These are phyloP conservation scores for Hypoxylon lenormandii DNA, from an alignment of 495 filamentous ascomycete species.

Conservation along the genomic window DNA sequence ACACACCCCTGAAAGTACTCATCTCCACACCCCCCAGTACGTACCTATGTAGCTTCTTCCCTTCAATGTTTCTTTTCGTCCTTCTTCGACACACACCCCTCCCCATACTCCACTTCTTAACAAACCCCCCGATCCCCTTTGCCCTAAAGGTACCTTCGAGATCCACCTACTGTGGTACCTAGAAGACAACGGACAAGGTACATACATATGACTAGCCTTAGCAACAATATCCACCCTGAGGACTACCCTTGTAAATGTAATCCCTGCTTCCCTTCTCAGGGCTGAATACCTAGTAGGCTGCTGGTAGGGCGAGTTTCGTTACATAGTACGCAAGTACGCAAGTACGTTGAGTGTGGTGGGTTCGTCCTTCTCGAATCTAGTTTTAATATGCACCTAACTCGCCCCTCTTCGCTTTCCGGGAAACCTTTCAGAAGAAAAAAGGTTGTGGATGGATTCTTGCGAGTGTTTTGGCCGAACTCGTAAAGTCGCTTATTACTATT, in stretches of 20 bases:
- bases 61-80: background rate
- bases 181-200: conserved; percentile 24
- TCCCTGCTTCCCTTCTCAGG: conserved; percentile 19
- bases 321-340: conserved; percentile 12
- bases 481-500: conserved; percentile 3
- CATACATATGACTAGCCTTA: conserved; percentile 16
- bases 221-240: conserved; percentile 8
- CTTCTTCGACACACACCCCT: conserved; percentile 23
- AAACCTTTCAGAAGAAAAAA: conserved; percentile 31
- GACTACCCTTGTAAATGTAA: conserved; percentile 7
- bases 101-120: background rate
- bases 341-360: conserved; percentile 28
- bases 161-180: conserved; percentile 6
- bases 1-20: conserved; percentile 13
- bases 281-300: conserved; percentile 37
- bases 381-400: conserved; percentile 49
- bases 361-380: conserved; percentile 44
- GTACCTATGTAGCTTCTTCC: conserved; percentile 13
- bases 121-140: conserved; percentile 8
- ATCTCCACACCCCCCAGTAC: conserved; percentile 7
- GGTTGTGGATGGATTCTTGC: conserved; percentile 42
- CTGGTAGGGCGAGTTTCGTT: conserved; percentile 35
- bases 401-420: conserved; percentile 39
- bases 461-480: conserved; percentile 34
- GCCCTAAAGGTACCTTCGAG: conserved; percentile 15